Conservation (phyloP, 208 protist genomes). For the Perkinsela sp. region DNA sequence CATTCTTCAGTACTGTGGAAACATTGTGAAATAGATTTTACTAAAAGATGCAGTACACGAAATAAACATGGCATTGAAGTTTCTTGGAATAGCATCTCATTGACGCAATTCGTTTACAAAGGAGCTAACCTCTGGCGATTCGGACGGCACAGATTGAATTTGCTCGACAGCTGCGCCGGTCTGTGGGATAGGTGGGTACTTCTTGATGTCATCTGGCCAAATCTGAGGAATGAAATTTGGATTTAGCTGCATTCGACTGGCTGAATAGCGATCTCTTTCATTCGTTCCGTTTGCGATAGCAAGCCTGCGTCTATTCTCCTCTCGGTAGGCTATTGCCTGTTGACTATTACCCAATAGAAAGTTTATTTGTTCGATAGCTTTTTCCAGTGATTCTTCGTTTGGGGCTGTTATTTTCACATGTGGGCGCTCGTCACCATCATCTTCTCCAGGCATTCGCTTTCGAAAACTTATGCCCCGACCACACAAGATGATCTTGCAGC, state of each 20-base stretch:
- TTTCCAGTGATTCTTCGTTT: constrained; percentile 47
- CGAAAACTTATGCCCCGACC: constrained; percentile 64
- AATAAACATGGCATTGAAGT: too few relatives aligned
- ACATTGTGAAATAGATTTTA: too few relatives aligned
- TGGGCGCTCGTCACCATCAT: constrained; percentile 21
- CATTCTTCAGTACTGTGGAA: too few relatives aligned
- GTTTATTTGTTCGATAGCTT: constrained; percentile 50
- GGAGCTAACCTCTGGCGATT: too few relatives aligned
- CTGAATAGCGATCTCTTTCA: background rate
- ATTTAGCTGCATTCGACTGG: background rate
- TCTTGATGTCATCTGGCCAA: background rate
- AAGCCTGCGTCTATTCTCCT: constrained; percentile 52
- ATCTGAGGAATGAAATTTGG: background rate
- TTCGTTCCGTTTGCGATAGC: constrained; percentile 52
- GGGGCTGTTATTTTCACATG: constrained; percentile 58
- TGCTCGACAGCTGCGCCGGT: too few relatives aligned
- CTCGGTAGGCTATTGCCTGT: constrained; percentile 48
- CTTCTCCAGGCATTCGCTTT: constrained; percentile 13
- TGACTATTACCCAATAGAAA: constrained; percentile 66
- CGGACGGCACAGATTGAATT: too few relatives aligned
- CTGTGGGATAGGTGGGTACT: too few relatives aligned
- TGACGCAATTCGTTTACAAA: too few relatives aligned
- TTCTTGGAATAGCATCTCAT: too few relatives aligned
- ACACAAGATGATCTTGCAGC: constrained; percentile 58
- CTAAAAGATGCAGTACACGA: too few relatives aligned